These are phyloP conservation scores for Sphaceloma murrayae DNA, from an alignment of 2,329 filamentous ascomycete genomes.

Conservation along the genomic window DNA sequence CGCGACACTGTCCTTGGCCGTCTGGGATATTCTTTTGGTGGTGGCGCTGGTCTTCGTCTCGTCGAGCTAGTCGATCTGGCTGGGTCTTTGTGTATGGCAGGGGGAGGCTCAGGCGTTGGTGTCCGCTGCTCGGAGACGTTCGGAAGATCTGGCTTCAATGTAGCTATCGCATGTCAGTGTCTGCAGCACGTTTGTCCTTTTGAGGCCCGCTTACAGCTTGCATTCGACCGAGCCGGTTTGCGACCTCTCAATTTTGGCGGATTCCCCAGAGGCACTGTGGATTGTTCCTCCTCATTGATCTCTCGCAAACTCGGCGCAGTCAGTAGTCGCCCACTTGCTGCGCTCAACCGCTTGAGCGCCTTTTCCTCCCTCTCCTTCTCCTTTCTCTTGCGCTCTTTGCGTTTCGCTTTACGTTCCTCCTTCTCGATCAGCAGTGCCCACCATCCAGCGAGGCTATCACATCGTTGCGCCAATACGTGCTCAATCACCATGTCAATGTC, in stretches of 20 bases:
- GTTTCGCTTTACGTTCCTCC: slow-evolving; percentile 74
- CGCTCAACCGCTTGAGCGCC: slow-evolving; percentile 71
- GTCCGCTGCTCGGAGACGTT: slow-evolving; percentile 58
- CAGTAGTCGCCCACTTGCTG: slow-evolving; percentile 76
- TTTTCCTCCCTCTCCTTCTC: slow-evolving; percentile 76
- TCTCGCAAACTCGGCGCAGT: slow-evolving; percentile 62
- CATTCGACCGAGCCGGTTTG: slow-evolving; percentile 53
- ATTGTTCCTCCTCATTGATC: slow-evolving; percentile 62
- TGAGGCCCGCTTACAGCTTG: slow-evolving; percentile 17
- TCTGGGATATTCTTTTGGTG: slow-evolving; percentile 75
- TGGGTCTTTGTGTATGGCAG: slow-evolving; percentile 69
- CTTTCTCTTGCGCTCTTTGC: slow-evolving; percentile 71
- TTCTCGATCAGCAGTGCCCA: slow-evolving; percentile 93
- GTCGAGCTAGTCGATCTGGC: slow-evolving; percentile 69
- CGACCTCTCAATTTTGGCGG: slow-evolving; percentile 64
- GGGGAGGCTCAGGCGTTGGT: slow-evolving; percentile 45
- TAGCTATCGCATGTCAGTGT: slow-evolving; percentile 25
- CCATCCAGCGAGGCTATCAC: slow-evolving; percentile 87
- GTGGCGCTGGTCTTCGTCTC: slow-evolving; percentile 65
- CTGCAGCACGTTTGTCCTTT: background rate
- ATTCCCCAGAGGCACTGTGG: slow-evolving; percentile 40
- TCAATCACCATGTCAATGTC: slow-evolving; percentile 92
- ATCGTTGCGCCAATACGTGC: slow-evolving; percentile 80
- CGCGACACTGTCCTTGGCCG: slow-evolving; percentile 39
- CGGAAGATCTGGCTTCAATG: slow-evolving; percentile 65